Evolutionary conservation across 2,329 filamentous ascomycete genomes (phyloP).

Genomic region (Botryosphaeria dothidea): DNA sequence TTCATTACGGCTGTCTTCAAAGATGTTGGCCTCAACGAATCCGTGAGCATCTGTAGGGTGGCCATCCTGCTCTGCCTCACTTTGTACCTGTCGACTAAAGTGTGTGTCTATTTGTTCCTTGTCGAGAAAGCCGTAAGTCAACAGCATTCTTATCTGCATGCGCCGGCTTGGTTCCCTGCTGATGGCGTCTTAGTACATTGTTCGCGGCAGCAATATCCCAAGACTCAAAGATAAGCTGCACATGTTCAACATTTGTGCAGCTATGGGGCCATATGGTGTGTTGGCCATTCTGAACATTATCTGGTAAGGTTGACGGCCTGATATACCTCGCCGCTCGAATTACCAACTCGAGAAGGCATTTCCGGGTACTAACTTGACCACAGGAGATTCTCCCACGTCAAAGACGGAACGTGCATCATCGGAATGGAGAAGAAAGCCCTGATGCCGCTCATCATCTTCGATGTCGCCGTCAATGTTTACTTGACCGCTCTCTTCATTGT

Average conservation of each 20-base stretch:
- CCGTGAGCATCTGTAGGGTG: not conserved
- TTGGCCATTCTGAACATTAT: slow-evolving; percentile 12
- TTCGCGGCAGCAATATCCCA: not conserved
- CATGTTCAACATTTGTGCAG: not conserved
- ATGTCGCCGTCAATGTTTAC: slow-evolving; percentile 63
- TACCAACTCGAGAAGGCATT: not conserved
- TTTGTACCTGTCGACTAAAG: slow-evolving; percentile 3
- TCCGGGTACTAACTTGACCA: not conserved
- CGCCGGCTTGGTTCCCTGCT: not conserved
- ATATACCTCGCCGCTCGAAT: not conserved
- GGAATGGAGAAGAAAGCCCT: slow-evolving; percentile 61
- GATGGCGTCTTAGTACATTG: not conserved
- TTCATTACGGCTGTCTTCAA: slow-evolving; percentile 11
- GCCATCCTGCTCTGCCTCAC: slow-evolving; percentile 3
- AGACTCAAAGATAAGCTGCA: not conserved
- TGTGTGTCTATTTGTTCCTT: not conserved
- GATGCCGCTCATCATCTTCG: slow-evolving; percentile 63
- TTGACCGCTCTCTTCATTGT: slow-evolving; percentile 63
- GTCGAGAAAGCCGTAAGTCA: slow-evolving; percentile 8
- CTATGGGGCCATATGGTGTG: slow-evolving; percentile 1
- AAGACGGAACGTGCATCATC: slow-evolving; percentile 52
- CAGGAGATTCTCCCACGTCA: slow-evolving; percentile 5
- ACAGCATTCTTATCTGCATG: too few relatives aligned
- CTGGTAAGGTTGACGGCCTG: not conserved
- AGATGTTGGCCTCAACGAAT: slow-evolving; percentile 1